phyloP scores from a whole-genome alignment of 164 flowering plant genomes.

The Aristolochia californica region DNA sequence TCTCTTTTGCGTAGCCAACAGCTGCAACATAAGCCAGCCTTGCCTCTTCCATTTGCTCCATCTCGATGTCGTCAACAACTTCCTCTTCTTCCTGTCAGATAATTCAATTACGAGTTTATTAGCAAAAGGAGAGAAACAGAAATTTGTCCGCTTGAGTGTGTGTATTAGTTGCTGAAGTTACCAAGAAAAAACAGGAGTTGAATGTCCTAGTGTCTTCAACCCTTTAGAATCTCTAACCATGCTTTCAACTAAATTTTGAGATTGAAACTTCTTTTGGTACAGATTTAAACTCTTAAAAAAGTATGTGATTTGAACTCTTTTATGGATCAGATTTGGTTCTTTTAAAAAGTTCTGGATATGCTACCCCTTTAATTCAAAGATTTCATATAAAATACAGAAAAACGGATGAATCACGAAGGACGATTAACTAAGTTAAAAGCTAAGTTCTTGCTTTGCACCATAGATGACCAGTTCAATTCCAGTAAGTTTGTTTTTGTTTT shows the following conservation, averaged over 20 bases:
- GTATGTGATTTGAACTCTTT: too few species aligned
- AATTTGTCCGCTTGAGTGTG: too few species aligned
- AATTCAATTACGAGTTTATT: background rate
- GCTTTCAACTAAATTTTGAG: too few species aligned
- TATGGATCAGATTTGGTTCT: too few species aligned
- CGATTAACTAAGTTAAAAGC: background rate
- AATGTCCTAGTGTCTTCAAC: background rate
- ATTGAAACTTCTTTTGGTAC: too few species aligned
- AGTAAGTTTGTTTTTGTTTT: background rate
- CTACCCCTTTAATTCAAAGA: background rate
- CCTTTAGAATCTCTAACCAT: too few species aligned
- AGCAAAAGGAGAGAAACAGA: too few species aligned
- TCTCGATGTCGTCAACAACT: slow-evolving; percentile 35
- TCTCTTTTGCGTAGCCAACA: slow-evolving; percentile 59
- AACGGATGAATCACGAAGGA: background rate
- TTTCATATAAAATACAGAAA: background rate
- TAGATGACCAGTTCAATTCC: background rate
- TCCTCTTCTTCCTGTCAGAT: slow-evolving; percentile 30
- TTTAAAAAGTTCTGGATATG: too few species aligned
- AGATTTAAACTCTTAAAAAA: too few species aligned
- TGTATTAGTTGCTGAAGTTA: too few species aligned
- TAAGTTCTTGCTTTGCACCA: background rate
- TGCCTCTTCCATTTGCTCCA: slow-evolving; percentile 67
- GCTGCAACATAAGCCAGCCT: slow-evolving; percentile 58
- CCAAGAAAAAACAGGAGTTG: background rate